These are phyloP conservation scores for Fusarium pininemorale DNA, from an alignment of 2,329 filamentous ascomycete genomes.

Conservation along the genomic window DNA sequence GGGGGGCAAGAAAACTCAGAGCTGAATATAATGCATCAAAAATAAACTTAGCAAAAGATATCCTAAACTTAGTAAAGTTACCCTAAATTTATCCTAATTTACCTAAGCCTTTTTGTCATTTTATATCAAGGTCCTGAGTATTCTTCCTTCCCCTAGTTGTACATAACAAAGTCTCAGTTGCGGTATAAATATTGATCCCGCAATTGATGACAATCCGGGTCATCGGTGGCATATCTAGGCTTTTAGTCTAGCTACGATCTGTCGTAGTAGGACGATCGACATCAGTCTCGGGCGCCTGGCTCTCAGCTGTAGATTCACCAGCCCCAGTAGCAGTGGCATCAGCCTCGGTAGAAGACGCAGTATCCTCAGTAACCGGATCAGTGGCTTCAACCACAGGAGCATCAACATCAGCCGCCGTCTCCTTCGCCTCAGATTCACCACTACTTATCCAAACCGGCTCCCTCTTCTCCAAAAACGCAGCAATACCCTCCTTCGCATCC, in stretches of 20 bases:
- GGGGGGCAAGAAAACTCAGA: no score
- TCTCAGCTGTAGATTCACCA: accelerated
- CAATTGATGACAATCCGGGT: no score
- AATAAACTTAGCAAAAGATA: no score
- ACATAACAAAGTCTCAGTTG: no score
- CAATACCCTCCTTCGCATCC: constrained; percentile 36
- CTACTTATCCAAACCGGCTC: constrained; percentile 20
- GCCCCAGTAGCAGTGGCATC: accelerated
- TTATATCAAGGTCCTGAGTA: no score
- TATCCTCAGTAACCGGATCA: accelerated
- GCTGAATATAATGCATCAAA: no score
- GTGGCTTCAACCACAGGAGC: accelerated
- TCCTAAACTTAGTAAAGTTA: no score
- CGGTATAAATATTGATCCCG: no score
- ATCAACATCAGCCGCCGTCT: background rate
- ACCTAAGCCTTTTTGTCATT: no score
- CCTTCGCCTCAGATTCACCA: accelerated
- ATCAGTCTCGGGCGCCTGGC: accelerated
- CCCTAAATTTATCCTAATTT: no score
- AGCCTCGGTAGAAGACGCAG: background rate
- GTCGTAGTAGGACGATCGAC: accelerated
- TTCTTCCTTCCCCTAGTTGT: no score
- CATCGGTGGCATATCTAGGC: accelerated
- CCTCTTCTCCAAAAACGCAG: constrained; percentile 35
- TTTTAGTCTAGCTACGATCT: background rate